These are phyloP conservation scores for Quercus variabilis DNA, from an alignment of 306 rosid genomes.

Conservation along the genomic window DNA sequence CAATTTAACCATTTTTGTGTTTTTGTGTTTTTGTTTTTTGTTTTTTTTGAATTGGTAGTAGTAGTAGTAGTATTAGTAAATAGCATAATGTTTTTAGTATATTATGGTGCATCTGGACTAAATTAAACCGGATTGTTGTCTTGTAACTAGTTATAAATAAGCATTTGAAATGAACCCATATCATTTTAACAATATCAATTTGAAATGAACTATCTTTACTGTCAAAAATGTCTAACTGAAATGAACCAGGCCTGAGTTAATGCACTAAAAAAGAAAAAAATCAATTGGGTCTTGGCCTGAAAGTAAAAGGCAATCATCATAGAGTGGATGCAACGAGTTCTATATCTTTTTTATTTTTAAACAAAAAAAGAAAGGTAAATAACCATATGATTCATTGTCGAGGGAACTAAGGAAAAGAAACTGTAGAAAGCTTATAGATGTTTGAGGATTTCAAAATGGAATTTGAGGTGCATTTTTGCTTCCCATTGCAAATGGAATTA, in stretches of 20 bases:
- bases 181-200: not conserved
- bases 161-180: not conserved
- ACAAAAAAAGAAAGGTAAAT: not conserved
- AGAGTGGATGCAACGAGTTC: too few relatives aligned
- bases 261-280: too few relatives aligned
- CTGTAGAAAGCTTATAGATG: not conserved
- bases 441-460: not conserved
- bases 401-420: not conserved
- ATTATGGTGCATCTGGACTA: not conserved
- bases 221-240: too few relatives aligned
- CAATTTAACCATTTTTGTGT: not conserved
- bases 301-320: too few relatives aligned
- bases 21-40: not conserved
- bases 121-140: too few relatives aligned
- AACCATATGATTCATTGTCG: not conserved
- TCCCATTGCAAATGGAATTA: not conserved
- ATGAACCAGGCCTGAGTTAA: too few relatives aligned
- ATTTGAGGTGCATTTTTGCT: not conserved
- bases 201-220: too few relatives aligned
- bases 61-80: not conserved
- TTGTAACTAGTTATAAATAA: too few relatives aligned
- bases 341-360: too few relatives aligned
- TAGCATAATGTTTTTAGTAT: not conserved
- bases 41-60: not conserved
- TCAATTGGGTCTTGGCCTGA: too few relatives aligned